These are phyloP conservation scores for Leccinum obscurum DNA, from an alignment of 768 basidiomycete genomes.

Conservation along the genomic window DNA sequence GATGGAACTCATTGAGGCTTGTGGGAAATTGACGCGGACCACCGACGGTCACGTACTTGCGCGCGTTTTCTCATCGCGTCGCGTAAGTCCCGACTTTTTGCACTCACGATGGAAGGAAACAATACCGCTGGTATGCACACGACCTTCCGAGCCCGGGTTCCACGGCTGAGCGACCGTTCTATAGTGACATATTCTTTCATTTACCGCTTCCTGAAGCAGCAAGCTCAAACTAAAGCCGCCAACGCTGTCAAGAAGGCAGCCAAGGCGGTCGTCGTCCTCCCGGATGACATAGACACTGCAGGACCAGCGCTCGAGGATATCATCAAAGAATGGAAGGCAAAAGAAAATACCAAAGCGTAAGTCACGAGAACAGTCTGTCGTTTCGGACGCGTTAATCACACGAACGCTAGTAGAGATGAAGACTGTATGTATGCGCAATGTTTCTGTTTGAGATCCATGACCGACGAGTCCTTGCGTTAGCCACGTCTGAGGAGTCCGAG, in stretches of 20 bases:
- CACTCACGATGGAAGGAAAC: slow-evolving; percentile 44
- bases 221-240: slow-evolving; percentile 69
- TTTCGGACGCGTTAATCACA: slow-evolving; percentile 7
- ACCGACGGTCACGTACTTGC: background rate
- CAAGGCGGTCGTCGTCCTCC: slow-evolving; percentile 57
- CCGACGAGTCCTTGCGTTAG: slow-evolving; percentile 12
- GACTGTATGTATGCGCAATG: slow-evolving; percentile 24
- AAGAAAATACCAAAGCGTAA: slow-evolving; percentile 32
- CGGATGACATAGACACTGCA: slow-evolving; percentile 48
- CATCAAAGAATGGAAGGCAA: slow-evolving; percentile 60
- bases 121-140: slow-evolving; percentile 47
- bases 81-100: background rate
- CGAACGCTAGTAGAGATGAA: slow-evolving; percentile 11
- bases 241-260: slow-evolving; percentile 73
- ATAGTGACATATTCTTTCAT: slow-evolving; percentile 77
- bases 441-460: background rate
- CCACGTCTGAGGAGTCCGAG: slow-evolving; percentile 26
- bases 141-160: slow-evolving; percentile 3
- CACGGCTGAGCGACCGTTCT: slow-evolving; percentile 6
- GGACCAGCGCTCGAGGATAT: slow-evolving; percentile 65
- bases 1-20: slow-evolving; percentile 46
- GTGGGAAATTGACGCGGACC: slow-evolving; percentile 16
- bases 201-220: slow-evolving; percentile 68
- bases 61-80: background rate
- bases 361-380: slow-evolving; percentile 10